Base-by-base conservation (phyloP, 805 yeast genomes). In the Wickerhamiella nectarea region DNA sequence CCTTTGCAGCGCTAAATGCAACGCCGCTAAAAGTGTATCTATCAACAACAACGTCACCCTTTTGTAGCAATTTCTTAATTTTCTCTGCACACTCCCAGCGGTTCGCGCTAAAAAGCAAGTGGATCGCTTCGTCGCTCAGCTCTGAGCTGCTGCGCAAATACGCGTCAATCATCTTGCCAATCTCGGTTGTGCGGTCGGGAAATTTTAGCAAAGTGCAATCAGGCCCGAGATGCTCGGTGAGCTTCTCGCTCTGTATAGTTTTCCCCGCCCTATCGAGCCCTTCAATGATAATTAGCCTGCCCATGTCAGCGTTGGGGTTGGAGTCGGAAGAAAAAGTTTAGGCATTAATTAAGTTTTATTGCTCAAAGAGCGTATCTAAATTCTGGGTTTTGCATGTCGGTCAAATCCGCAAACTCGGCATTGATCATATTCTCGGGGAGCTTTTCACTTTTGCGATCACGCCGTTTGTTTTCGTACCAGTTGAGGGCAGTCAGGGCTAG, bases 221-320 rank as follows among this genome's bases (percentile, higher is more conserved):
- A 3, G 31, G 31, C 4, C 63, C 55, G 1, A 67, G 66, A 1
- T 60, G 59, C 1, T 48, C 38, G 3, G 53, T 48, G 12, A 80
- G 52, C 2, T 56, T 50, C 2, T 60, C 56, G 6, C 80, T 71
- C 57, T 91, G 98, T 0, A 96, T 86, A 2, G 95, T 75, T 56
- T 91, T 91, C 0, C 99, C 99, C 0, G 96, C 80, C 40, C 99
- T 65, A 56, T 91, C 99, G 1, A 91, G 72, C 0, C 99, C 99
- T 61, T 91, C 99, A 2, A 91, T 69, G 1, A 85, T 71, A 18
- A 91, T 78, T 31, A 91, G 64, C 37, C 72, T 69, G 2, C 96
- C 97, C 49, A 95, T 49, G 20, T 18, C 35, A 28, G 31, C 31
- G 31, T 3, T n/a, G n/a, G n/a, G n/a, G n/a, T n/a, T n/a, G n/a